Base-by-base conservation (phyloP, 2,329 filamentous ascomycete species). In the Zopfia rhizophila region DNA sequence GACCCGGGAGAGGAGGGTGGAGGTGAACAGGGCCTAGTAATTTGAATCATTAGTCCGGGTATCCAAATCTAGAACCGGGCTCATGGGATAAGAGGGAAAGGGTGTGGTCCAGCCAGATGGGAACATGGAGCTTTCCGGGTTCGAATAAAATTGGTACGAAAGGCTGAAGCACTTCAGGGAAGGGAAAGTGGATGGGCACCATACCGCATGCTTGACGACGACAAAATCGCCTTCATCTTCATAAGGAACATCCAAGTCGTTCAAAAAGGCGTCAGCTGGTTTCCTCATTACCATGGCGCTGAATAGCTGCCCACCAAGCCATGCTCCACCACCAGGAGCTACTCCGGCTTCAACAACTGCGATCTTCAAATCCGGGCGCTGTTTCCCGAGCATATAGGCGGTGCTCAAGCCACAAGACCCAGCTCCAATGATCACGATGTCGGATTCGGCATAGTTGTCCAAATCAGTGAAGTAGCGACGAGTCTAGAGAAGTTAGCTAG, bases 201-300 rank as follows among this genome's bases (percentile, higher is more conserved):
- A 35, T 44, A 60, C 58, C 25, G 92, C 91, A 74, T 96, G 91
- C 84, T 94, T 95, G 71, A 96, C 91, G 1, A 96, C 90, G 11
- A 97, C 91, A 60, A 88, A 94, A 75, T 89, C 83, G 39, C 89
- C 89, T 66, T 96, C 91, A 53, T 96, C 90, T 64, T 96, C 92
- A 68, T 87, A 96, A 0, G 89, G 86, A 5, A 96, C 86, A 47
- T 89, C 90, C 12, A 96, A 74, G 64, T 95, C 90, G 29, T 82
- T 79, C 47, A 96, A 78, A 78, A 96, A 96, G 44, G 82, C 83
- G 67, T 96, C 89, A 40, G 91, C 91, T 10, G 92, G 91, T 80
- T 94, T 95, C 64, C 91, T 88, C 87, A 97, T 91, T 36, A 96
- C 83, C 91, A 96, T 96, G 67, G 91, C 91, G 51, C 86, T 90